Conservation (phyloP, 208 protist species). For the Herpetomonas samuelpessoai region DNA sequence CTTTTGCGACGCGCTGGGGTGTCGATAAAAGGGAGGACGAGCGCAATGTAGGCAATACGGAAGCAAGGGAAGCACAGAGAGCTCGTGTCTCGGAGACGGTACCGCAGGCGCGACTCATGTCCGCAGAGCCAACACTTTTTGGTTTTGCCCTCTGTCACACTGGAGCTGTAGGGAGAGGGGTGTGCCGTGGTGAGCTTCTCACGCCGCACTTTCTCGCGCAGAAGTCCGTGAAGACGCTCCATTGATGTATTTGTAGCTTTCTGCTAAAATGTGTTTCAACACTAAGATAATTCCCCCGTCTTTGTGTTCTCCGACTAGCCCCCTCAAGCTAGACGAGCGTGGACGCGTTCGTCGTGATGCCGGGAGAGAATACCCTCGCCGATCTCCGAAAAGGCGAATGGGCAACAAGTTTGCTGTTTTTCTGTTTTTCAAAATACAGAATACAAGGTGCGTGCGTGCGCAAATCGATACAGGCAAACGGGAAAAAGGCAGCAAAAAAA, state of each 20-base stretch:
- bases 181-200: constrained; percentile 21
- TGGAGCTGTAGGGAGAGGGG: neutral
- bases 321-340: too few species aligned
- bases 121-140: constrained; percentile 68
- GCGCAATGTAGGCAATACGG: constrained; percentile 41
- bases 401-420: too few species aligned
- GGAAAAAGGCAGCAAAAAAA: constrained; percentile 11
- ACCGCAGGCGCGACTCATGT: constrained; percentile 23
- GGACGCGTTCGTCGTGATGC: too few species aligned
- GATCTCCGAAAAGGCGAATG: too few species aligned
- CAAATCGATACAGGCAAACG: neutral
- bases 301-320: too few species aligned
- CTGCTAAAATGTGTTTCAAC: neutral
- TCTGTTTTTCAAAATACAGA: too few species aligned
- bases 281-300: too few species aligned
- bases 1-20: constrained; percentile 34
- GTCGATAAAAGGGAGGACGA: constrained; percentile 57
- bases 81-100: constrained; percentile 34
- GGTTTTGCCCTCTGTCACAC: neutral
- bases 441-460: too few species aligned
- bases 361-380: too few species aligned
- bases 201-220: constrained; percentile 34
- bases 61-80: constrained; percentile 72
- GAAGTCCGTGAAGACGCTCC: constrained; percentile 23
- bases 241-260: constrained; percentile 8